Evolutionary conservation across 2,329 filamentous ascomycete genomes (phyloP), one percentile per base, ranked within the genome.

Genomic region (Thelonectria discophora): DNA sequence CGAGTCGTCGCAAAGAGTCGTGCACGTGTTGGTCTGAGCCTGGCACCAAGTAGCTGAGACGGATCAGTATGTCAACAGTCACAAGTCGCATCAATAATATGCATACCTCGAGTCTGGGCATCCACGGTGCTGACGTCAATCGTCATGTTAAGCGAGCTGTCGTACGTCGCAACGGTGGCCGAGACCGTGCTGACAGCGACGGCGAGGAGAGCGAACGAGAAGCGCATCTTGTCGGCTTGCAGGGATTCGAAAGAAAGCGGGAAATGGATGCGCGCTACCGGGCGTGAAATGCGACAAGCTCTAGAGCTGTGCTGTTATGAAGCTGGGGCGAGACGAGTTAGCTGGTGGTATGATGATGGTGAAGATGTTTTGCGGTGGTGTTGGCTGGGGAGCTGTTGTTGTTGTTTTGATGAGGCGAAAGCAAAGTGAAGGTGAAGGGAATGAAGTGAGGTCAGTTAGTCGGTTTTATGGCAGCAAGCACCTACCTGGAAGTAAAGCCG

Each of bases 1-100:
- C 55, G 71, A 65, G 56, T 68, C 61, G 55, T 72, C 73, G 76
- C 85, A 87, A 42, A 87, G 79, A 21, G 74, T 74, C 48, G 64
- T 63, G 76, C 85, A 87, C 40, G 80, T 82, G 73, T 84, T 81
- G 61, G 73, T 74, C 77, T 87, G 77, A 43, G 78, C 83, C 54
- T 70, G 72, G 74, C 85, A 87, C 84, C 84, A 87, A 17, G 69
- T 58, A 48, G 80, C 84, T 85, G 45, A n/a, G 47, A 42, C 24
- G 39, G 21, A n/a, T 72, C 42, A 72, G 66, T 34, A 49, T n/a
- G 27, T 30, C 7, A 24, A 24, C 24, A 30, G 11, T 20, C 13
- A 43, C n/a, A n/a, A 6, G 11, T 17, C 3, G 24, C 45, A 6
- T 37, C 18, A 10, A n/a, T 18, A 37, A 21, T 10, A 5, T 24